Evolutionary conservation across 1,284 basidiomycete species (phyloP).

Genomic region (Ganoderma resinaceum): DNA sequence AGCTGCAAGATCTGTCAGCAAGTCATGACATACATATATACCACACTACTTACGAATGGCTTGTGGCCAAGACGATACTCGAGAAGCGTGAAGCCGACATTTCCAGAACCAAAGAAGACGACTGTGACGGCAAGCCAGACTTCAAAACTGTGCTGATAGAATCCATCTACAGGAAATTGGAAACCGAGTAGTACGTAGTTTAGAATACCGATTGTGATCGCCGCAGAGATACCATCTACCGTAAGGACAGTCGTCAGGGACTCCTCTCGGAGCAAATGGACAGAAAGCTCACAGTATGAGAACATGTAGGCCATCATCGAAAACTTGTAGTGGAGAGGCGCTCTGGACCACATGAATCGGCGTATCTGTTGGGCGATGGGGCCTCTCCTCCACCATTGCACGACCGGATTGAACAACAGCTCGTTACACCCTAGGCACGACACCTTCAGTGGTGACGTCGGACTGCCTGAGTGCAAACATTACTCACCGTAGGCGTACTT

Average conservation of each 20-base stretch:
- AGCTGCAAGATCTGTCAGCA: constrained; percentile 31
- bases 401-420: constrained; percentile 54
- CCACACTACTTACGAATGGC: constrained; percentile 33
- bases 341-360: constrained; percentile 49
- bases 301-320: constrained; percentile 54
- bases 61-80: constrained; percentile 57
- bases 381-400: constrained; percentile 54
- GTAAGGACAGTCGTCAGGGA: constrained; percentile 6
- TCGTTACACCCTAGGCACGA: constrained; percentile 40
- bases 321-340: constrained; percentile 53
- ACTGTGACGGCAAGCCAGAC: constrained; percentile 58
- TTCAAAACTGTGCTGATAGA: constrained; percentile 51
- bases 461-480: no score
- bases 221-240: constrained; percentile 45
- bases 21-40: no score
- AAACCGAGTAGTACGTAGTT: constrained; percentile 56
- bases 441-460: not conserved
- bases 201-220: constrained; percentile 46
- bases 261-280: not conserved
- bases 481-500: constrained; percentile 59
- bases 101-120: constrained; percentile 57
- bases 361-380: constrained; percentile 58
- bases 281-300: constrained; percentile 46
- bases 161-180: constrained; percentile 55
- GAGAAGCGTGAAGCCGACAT: constrained; percentile 53